Conservation (phyloP, 1,284 basidiomycete species). For the Cryptococcus deneoformans region DNA sequence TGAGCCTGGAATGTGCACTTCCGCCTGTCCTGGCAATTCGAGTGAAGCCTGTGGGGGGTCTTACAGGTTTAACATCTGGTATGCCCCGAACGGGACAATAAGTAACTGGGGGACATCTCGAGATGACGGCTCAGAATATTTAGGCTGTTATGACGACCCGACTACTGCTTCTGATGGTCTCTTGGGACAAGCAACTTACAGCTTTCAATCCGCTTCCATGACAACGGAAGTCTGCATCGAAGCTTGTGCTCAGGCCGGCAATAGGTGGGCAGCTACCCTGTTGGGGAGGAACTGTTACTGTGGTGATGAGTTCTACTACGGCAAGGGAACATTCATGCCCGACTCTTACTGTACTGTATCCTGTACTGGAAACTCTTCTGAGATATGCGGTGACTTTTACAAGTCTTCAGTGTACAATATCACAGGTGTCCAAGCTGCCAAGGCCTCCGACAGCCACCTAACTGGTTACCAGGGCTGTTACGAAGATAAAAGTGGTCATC, state of each 20-base stretch:
- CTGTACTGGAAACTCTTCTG: constrained; percentile 5
- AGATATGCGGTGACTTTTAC: constrained; percentile 5
- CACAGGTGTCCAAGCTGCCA: background rate
- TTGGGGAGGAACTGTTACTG: constrained; percentile 13
- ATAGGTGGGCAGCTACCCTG: background rate
- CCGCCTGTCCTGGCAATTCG: constrained; percentile 29
- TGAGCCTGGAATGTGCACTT: constrained; percentile 26
- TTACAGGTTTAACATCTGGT: constrained; percentile 8
- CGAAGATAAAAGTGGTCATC: constrained; percentile 9
- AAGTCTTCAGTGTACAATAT: constrained; percentile 5
- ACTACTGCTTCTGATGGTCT: constrained; percentile 12
- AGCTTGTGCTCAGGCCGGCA: background rate
- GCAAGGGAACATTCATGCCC: constrained; percentile 15
- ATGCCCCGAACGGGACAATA: constrained; percentile 1
- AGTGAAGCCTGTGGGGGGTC: constrained; percentile 24
- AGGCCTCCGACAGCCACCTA: background rate
- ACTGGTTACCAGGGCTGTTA: constrained; percentile 14
- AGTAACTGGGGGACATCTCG: background rate
- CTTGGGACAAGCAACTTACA: constrained; percentile 3
- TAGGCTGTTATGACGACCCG: constrained; percentile 3
- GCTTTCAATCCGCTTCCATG: constrained; percentile 11
- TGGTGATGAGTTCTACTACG: constrained; percentile 15
- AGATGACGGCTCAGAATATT: background rate
- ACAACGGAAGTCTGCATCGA: constrained; percentile 6
- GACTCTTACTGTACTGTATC: constrained; percentile 14